phyloP scores from a whole-genome alignment of 169 alveolate genomes.

The Plasmodium malariae region DNA sequence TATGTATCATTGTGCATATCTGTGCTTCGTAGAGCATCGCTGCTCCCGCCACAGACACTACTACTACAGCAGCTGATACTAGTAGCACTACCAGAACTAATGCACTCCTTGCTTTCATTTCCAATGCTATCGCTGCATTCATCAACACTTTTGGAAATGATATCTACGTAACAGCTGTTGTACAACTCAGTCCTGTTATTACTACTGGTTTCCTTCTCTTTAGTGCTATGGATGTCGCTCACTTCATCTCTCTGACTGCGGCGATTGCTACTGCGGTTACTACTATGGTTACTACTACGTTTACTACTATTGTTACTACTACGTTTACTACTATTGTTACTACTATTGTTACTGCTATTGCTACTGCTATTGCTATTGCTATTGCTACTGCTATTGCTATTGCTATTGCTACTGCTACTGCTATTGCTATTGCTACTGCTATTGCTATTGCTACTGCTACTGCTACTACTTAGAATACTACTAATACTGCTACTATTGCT shows the following conservation, averaged over 20 bases:
- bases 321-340: neutral
- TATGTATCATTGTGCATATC: neutral
- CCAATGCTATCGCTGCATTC: neutral
- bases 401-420: neutral
- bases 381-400: neutral
- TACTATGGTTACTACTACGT: neutral
- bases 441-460: neutral
- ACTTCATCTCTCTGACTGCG: too few species aligned
- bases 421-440: neutral
- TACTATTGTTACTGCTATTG: neutral
- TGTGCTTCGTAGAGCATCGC: neutral
- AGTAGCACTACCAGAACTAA: neutral
- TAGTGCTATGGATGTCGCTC: too few species aligned
- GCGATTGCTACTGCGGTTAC: neutral
- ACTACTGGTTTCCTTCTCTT: too few species aligned
- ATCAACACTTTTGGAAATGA: too few species aligned
- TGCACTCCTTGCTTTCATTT: neutral
- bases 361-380: neutral
- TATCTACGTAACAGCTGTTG: too few species aligned
- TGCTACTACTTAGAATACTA: neutral
- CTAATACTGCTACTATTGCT: neutral
- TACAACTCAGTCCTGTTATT: too few species aligned
- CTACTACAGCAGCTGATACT: neutral
- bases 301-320: neutral
- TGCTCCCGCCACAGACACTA: neutral